Evolutionary conservation across 306 rosid genomes (phyloP), one percentile per base, ranked within the genome.

Genomic region (Adenanthera pavonina): DNA sequence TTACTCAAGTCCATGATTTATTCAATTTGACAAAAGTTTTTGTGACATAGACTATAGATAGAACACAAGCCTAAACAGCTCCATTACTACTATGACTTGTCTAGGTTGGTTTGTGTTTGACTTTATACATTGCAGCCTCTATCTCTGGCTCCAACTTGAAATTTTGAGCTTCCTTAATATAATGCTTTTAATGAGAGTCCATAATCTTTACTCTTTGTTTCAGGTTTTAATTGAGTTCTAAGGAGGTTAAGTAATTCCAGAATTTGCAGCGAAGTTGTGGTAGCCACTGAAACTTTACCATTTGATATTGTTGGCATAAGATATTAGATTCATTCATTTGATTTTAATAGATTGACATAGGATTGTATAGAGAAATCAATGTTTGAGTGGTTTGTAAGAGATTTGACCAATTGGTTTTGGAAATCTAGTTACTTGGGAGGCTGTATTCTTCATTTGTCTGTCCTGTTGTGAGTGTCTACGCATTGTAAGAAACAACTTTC

Each of bases 201-300:
- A 70, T 74, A 14, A 76, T 54, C 38, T 47, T 68, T 64, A 20
- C 68, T 69, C 67, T 81, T 67, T 64, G 15, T 16, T 86, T 88
- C 93, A 92, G 92, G 89, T 69, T 72, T 60, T 36, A 61, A 69
- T 78, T 52, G 82, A 51, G 33, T 81, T 86, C 60, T 78, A 71
- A 78, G 84, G 77, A 61, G 44, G 59, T 49, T 74, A 41, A 61
- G 41, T 65, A 72, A 44, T 53, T 44, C 69, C 76, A 70, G 78
- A 80, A 30, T 67, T 36, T 68, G 82, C 66, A 69, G 68, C 76
- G 72, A 72, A 81, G 40, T 75, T 47, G 71, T 74, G 54, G 69
- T 76, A 83, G 87, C 74, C 69, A 14, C 69, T 48, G 81, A 79
- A 76, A 78, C 81, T 83, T 33, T 74, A 81, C 61, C 79, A 76